These are phyloP conservation scores for Purpureocillium takamizusanense DNA, from an alignment of 2,329 filamentous ascomycete genomes.

Conservation along the genomic window DNA sequence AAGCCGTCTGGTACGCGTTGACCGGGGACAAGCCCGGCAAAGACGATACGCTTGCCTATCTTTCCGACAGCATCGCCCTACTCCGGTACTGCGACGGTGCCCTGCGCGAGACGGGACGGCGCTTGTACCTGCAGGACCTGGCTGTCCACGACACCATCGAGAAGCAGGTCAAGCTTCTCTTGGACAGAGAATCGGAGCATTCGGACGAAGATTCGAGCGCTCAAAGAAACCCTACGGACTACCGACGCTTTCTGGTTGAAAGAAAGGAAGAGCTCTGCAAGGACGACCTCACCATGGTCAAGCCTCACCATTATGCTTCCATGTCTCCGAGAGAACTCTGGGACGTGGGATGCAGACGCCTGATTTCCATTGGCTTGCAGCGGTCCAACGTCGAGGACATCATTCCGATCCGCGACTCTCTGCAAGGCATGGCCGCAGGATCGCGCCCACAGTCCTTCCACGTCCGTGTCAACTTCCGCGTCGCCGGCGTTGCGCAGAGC, in stretches of 20 bases:
- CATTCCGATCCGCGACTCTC: conserved; percentile 18
- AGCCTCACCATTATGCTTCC: background rate
- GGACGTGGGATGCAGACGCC: conserved; percentile 3
- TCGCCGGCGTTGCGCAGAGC: conserved; percentile 8
- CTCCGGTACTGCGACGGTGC: conserved; percentile 26
- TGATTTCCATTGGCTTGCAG: conserved; percentile 10
- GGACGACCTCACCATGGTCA: too few species aligned
- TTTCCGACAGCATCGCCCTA: conserved; percentile 27
- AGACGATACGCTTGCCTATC: conserved; percentile 15
- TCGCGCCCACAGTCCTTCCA: conserved; percentile 24
- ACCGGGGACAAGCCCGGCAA: conserved; percentile 15
- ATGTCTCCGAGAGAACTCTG: background rate
- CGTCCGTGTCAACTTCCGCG: conserved; percentile 20
- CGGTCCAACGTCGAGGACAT: conserved; percentile 16
- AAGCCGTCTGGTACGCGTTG: conserved; percentile 18
- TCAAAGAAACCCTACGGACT: too few species aligned
- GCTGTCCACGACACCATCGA: conserved; percentile 18
- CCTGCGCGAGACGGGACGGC: conserved; percentile 14
- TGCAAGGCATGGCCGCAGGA: conserved; percentile 20
- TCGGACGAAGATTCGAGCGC: background rate
- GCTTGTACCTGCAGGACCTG: conserved; percentile 26
- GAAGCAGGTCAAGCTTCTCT: conserved; percentile 19
- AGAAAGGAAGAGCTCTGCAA: conserved; percentile 1
- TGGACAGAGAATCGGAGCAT: background rate
- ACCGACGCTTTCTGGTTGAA: too few species aligned